These are phyloP conservation scores for Polygonum maritimum DNA, from an alignment of 148 eudicot genomes.

Conservation along the genomic window DNA sequence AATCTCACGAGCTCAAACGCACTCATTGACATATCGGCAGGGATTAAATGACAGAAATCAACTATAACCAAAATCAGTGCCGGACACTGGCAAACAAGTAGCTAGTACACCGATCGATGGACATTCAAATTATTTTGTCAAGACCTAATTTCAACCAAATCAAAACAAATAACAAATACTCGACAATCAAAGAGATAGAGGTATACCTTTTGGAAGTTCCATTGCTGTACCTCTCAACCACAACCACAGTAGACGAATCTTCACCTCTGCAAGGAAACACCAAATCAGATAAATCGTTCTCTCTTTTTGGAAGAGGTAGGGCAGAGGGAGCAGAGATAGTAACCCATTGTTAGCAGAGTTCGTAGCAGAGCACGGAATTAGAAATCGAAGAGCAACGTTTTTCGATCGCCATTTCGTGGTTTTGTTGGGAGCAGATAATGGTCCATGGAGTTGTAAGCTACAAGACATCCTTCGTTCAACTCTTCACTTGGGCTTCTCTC, in stretches of 20 bases:
- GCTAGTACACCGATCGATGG: background rate
- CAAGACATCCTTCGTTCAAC: background rate
- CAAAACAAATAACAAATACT: background rate
- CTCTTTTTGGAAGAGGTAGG: background rate
- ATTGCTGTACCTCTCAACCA: constrained; percentile 65
- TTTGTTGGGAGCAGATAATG: background rate
- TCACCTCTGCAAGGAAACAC: constrained; percentile 27
- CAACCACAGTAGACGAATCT: constrained; percentile 27
- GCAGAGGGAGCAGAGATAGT: background rate
- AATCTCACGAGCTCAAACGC: background rate
- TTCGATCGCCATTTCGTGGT: constrained; percentile 1
- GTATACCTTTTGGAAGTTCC: constrained; percentile 71
- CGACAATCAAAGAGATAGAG: constrained; percentile 3
- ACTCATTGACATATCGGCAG: background rate
- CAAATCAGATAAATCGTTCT: background rate
- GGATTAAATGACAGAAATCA: background rate
- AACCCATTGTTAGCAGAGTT: constrained; percentile 15
- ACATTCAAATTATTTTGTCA: background rate
- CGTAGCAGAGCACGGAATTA: constrained; percentile 7
- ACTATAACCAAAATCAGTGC: background rate
- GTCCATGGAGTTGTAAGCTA: background rate
- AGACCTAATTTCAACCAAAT: background rate
- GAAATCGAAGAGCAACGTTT: background rate
- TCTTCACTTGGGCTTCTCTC: background rate
- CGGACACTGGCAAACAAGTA: background rate